Evolutionary conservation across 1,284 basidiomycete genomes (phyloP), one percentile per base, ranked within the genome.

Genomic region (Trichosporon ovoides): DNA sequence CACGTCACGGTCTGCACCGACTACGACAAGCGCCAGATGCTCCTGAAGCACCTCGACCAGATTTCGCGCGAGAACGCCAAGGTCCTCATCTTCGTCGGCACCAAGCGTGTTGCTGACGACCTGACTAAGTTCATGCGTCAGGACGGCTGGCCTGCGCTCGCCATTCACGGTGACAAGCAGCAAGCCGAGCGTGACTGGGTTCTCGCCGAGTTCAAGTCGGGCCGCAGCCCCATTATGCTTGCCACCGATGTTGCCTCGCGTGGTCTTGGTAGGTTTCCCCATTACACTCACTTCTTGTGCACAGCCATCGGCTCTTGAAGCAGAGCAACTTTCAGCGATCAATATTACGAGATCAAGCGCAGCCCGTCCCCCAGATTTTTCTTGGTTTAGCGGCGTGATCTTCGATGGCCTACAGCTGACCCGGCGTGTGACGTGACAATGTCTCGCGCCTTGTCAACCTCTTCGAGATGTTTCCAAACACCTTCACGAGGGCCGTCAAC

Each of bases 151-250:
- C 95, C 95, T 31, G 93, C 95, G 12, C 83, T 99, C 53, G 95
- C 95, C 62, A 98, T 98, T 70, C 95, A 98, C 78, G 95, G 95
- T 75, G 95, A 98, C 82, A 97, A 97, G 80, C 91, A 92, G 73
- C 81, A 82, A 73, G 77, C 78, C 67, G 93, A 97, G 80, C 92
- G 95, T 82, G 95, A 98, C 77, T 98, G 96, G 95, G 95, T 98
- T 52, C 82, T 98, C 54, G 83, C 87, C 77, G 96, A 98, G 80
- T 98, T 98, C 85, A 98, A 98, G 82, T 88, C 90, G 60, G 93
- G 96, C 70, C 87, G 92, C 65, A 94, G 91, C 60, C 96, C 96
- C 13, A 98, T 98, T 78, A 85, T 98, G 80, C 94, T 98, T 76
- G 94, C 94, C 79, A 95, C 91, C 68, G 92, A 94, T 75, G 91